Evolutionary conservation across 192 early-diverging fungal species (phyloP).

Genomic region (Backusella liffmaniae): DNA sequence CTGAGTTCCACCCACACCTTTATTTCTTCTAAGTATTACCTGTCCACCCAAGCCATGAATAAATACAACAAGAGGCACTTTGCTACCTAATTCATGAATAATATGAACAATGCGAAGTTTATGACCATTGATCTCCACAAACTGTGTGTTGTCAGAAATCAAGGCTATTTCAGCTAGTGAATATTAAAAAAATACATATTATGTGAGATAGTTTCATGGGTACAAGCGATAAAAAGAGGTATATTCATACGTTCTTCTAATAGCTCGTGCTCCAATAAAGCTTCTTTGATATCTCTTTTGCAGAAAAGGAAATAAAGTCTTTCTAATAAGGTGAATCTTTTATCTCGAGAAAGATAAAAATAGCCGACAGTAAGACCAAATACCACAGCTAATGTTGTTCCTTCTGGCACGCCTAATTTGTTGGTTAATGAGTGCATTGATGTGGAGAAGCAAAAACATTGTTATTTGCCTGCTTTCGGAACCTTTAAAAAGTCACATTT

Average conservation of each 20-base stretch:
- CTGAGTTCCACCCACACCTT: neutral
- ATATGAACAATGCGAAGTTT: conserved; percentile 52
- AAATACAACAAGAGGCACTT: conserved; percentile 54
- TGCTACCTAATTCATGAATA: conserved; percentile 50
- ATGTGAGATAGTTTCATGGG: neutral
- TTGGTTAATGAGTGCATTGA: conserved; percentile 2
- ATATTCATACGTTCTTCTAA: conserved; percentile 12
- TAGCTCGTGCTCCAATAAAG: conserved; percentile 6
- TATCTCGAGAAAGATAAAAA: conserved; percentile 1
- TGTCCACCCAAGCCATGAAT: conserved; percentile 61
- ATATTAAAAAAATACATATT: neutral
- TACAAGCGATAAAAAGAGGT: too few species aligned
- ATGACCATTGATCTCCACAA: conserved; percentile 47
- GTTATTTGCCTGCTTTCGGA: neutral
- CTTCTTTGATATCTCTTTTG: conserved; percentile 14
- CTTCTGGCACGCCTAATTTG: neutral
- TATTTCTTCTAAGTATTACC: conserved; percentile 31
- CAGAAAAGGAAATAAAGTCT: conserved; percentile 9
- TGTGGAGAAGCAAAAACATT: conserved; percentile 5
- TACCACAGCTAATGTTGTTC: neutral
- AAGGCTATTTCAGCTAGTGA: conserved; percentile 30
- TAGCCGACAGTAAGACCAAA: neutral
- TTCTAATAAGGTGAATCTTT: neutral
- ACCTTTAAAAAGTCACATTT: neutral
- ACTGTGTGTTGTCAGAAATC: conserved; percentile 43